phyloP scores from a whole-genome alignment of 1,284 basidiomycete species.

The Trametes sp. region DNA sequence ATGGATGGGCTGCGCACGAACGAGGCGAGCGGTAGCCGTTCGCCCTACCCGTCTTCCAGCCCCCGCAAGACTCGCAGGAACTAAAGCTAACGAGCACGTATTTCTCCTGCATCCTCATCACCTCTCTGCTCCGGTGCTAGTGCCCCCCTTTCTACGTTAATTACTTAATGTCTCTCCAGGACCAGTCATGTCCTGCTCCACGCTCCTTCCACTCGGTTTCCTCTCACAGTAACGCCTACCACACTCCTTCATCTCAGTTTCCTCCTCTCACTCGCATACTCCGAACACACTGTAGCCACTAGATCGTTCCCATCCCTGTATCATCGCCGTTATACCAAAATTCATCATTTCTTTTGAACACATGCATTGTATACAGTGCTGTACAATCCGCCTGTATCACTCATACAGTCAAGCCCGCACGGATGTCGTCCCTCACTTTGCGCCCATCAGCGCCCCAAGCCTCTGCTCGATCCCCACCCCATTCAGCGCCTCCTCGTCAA shows the following conservation, averaged over 20 bases:
- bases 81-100: background rate
- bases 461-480: constrained; percentile 31
- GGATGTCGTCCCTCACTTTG: no score
- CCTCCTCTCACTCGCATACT: no score
- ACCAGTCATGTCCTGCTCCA: background rate
- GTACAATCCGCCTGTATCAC: background rate
- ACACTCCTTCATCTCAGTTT: background rate
- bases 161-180: no score
- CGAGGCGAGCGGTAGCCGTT: no score
- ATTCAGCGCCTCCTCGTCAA: constrained; percentile 15
- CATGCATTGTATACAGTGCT: background rate
- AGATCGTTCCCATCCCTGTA: no score
- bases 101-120: background rate
- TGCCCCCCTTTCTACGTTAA: no score
- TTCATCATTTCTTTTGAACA: no score
- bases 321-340: background rate
- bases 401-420: no score
- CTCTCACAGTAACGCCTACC: background rate
- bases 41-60: background rate
- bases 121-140: background rate
- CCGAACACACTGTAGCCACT: no score
- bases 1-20: background rate
- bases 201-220: background rate
- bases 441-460: constrained; percentile 14
- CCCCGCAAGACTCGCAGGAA: background rate